Conservation (phyloP, 768 basidiomycete species). For the Mycena haematopus region DNA sequence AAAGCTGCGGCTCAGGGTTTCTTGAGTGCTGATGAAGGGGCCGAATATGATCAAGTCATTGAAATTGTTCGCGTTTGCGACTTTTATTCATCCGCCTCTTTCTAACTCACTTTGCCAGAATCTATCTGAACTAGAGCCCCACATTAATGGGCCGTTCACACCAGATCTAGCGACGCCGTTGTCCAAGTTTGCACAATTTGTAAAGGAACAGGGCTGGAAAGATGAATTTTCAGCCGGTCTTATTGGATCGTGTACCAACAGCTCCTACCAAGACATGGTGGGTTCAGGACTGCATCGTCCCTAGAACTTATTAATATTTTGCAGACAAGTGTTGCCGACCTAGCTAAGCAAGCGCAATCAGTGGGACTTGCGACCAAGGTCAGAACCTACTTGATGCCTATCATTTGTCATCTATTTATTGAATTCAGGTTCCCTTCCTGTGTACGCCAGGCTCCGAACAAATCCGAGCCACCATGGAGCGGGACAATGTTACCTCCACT, state of each 20-base stretch:
- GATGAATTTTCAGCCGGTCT: constrained; percentile 89
- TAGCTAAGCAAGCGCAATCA: constrained; percentile 87
- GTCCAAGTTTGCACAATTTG: constrained; percentile 83
- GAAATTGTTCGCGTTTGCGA: constrained; percentile 69
- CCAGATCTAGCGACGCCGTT: constrained; percentile 95
- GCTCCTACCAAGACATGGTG: constrained; percentile 96
- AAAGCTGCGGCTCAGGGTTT: constrained; percentile 79
- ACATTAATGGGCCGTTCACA: constrained; percentile 96
- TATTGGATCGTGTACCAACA: constrained; percentile 99
- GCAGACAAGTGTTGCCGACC: constrained; percentile 89
- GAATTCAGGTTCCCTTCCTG: constrained; percentile 73
- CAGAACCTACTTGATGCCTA: constrained; percentile 19
- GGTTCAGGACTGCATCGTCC: not conserved
- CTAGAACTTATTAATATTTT: constrained; percentile 14
- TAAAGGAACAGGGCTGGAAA: constrained; percentile 90
- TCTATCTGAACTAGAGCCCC: constrained; percentile 87
- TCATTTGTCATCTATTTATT: constrained; percentile 12
- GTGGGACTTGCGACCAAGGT: constrained; percentile 83
- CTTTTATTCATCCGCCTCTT: not conserved
- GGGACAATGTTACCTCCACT: constrained; percentile 83
- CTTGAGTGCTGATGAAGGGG: constrained; percentile 82
- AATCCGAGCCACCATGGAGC: constrained; percentile 96
- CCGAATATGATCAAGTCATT: constrained; percentile 93
- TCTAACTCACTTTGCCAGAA: constrained; percentile 55
- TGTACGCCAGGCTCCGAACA: constrained; percentile 94